phyloP scores from a whole-genome alignment of 2,329 filamentous ascomycete genomes.

The Alternaria alternata region DNA sequence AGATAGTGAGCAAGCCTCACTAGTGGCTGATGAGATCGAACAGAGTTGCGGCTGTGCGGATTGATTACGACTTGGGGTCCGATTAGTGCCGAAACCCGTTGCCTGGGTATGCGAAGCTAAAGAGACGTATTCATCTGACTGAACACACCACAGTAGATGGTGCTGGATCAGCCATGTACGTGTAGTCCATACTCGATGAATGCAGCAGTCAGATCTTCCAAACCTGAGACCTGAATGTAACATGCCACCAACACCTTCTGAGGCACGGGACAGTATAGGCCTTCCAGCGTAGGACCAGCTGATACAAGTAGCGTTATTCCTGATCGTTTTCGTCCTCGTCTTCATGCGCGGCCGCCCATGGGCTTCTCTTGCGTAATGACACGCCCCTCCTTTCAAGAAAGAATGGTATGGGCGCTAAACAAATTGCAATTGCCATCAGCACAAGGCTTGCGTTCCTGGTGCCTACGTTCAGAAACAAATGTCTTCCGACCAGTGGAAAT shows the following conservation, averaged over 20 bases:
- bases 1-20: neutral
- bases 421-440: slow-evolving; percentile 38
- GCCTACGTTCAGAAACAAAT: slow-evolving; percentile 41
- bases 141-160: neutral
- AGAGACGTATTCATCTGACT: neutral
- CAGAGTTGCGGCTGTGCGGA: neutral
- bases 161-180: neutral
- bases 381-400: slow-evolving; percentile 46
- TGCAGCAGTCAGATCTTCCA: neutral
- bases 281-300: neutral
- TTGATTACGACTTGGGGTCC: neutral
- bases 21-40: neutral
- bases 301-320: neutral
- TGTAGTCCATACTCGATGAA: neutral
- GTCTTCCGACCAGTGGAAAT: slow-evolving; percentile 44
- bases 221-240: neutral
- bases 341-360: slow-evolving; percentile 51
- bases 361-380: slow-evolving; percentile 47
- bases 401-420: slow-evolving; percentile 45
- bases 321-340: slow-evolving; percentile 38
- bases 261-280: neutral
- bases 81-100: neutral
- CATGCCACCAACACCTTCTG: neutral
- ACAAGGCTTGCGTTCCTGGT: slow-evolving; percentile 43
- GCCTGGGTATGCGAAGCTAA: neutral